These are phyloP conservation scores for Sphenostylis stenocarpa DNA, from an alignment of 306 rosid genomes.

Conservation along the genomic window DNA sequence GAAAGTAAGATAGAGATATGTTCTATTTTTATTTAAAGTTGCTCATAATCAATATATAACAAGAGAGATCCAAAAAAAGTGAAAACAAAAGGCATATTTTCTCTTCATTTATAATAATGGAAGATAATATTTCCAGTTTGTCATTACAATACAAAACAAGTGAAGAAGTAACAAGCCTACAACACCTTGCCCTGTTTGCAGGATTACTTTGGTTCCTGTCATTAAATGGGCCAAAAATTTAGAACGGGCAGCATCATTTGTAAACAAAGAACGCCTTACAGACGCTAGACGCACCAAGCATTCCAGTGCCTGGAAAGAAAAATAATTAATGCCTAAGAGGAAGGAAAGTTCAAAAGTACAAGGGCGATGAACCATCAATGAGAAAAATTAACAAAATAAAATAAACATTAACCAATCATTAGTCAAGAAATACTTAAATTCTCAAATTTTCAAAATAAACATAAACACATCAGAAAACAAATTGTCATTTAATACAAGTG, in stretches of 20 bases:
- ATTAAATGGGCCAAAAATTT: slow-evolving; percentile 97
- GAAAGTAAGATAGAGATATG: slow-evolving; percentile 2
- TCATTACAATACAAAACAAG: slow-evolving; percentile 34
- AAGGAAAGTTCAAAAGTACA: slow-evolving; percentile 29
- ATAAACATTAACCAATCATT: slow-evolving; percentile 8
- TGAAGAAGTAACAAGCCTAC: slow-evolving; percentile 44
- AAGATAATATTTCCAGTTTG: slow-evolving; percentile 26
- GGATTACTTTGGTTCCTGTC: slow-evolving; percentile 99
- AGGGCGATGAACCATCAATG: slow-evolving; percentile 29
- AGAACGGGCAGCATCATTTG: slow-evolving; percentile 96
- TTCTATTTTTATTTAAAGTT: background rate
- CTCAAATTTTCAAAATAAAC: slow-evolving; percentile 7
- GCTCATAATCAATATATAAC: slow-evolving; percentile 11
- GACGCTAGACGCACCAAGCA: slow-evolving; percentile 99
- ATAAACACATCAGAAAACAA: slow-evolving; percentile 5
- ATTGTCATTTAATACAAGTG: background rate
- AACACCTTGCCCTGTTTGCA: slow-evolving; percentile 98
- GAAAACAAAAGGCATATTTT: background rate
- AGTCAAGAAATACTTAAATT: slow-evolving; percentile 19
- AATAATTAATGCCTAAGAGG: slow-evolving; percentile 40
- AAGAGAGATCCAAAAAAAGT: slow-evolving; percentile 1
- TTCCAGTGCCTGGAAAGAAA: slow-evolving; percentile 92
- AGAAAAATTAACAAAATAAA: slow-evolving; percentile 22
- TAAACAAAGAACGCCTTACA: slow-evolving; percentile 97
- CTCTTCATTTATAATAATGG: background rate